These are phyloP conservation scores for Neonothopanus nambi DNA, from an alignment of 1,284 basidiomycete genomes.

Conservation along the genomic window DNA sequence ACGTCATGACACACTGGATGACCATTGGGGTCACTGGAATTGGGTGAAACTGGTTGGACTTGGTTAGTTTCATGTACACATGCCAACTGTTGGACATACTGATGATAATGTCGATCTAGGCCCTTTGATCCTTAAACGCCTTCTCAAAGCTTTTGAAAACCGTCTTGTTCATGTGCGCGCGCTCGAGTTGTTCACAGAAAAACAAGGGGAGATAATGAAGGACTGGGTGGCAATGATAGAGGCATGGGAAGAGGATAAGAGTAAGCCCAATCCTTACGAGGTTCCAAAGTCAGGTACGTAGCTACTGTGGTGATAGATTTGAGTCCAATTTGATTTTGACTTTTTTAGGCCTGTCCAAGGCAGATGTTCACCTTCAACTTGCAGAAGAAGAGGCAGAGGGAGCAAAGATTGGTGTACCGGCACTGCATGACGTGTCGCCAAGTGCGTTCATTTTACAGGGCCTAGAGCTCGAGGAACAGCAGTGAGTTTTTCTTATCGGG, in stretches of 20 bases:
- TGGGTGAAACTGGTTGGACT: constrained; percentile 25
- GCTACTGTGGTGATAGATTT: neutral
- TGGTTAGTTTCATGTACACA: neutral
- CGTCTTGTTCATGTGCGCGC: neutral
- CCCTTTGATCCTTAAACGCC: neutral
- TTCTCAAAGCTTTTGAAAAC: neutral
- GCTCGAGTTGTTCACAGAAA: neutral
- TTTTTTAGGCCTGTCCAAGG: constrained; percentile 15
- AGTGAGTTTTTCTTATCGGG: constrained; percentile 21
- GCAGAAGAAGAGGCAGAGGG: constrained; percentile 13
- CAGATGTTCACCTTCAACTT: constrained; percentile 15
- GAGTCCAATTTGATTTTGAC: neutral
- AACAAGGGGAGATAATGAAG: neutral
- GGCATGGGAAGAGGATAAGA: constrained; percentile 25
- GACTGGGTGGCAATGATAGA: constrained; percentile 23
- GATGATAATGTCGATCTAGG: neutral
- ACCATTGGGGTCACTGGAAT: constrained; percentile 29
- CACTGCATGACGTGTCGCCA: constrained; percentile 12
- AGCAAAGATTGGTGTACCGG: neutral
- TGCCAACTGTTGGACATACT: neutral
- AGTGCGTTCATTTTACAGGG: constrained; percentile 14
- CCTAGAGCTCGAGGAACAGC: constrained; percentile 19
- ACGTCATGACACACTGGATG: constrained; percentile 25
- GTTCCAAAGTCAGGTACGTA: constrained; percentile 3
- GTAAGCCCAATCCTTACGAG: constrained; percentile 26